A percentile compares a stretch with the other conserved stretches of the same genome.
phyloP scores from a whole-genome alignment of 345 rosid species.

The Geranium rotundifolium region DNA sequence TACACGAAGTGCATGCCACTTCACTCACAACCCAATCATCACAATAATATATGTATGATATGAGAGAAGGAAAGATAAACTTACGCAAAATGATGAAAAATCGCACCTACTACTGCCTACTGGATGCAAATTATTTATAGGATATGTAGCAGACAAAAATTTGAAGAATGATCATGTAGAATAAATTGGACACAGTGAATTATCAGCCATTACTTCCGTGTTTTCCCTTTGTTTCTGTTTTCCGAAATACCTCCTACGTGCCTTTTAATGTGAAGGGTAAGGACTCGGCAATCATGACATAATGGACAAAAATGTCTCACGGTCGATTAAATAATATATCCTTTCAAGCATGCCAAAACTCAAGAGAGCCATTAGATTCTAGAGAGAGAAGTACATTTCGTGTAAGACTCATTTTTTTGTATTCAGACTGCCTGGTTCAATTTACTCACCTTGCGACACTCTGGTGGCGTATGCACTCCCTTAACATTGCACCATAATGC shows the following conservation, averaged over 20 bases:
- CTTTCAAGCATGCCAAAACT: neutral
- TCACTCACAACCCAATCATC: no score
- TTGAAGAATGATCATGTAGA: no score
- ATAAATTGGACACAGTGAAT: no score
- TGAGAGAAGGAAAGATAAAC: no score
- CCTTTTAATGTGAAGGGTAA: neutral
- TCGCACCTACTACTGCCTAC: no score
- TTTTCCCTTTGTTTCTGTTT: neutral
- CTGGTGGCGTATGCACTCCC: conserved; percentile 98
- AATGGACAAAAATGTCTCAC: neutral
- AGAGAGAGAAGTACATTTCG: neutral
- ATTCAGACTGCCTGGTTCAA: neutral
- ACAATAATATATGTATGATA: no score
- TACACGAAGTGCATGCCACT: neutral
- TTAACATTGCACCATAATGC: conserved; percentile 94
- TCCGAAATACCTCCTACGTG: neutral
- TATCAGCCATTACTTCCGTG: neutral
- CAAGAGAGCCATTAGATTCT: neutral
- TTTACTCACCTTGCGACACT: conserved; percentile 70
- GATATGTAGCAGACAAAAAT: no score
- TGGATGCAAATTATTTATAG: neutral
- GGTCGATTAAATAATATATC: no score
- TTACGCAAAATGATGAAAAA: no score
- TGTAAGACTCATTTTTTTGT: no score
- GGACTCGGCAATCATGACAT: neutral